A percentile compares a stretch with the other conserved stretches of the same genome.
Evolutionary conservation across 2,329 filamentous ascomycete genomes (phyloP).

Genomic region (Escovopsis sp.): DNA sequence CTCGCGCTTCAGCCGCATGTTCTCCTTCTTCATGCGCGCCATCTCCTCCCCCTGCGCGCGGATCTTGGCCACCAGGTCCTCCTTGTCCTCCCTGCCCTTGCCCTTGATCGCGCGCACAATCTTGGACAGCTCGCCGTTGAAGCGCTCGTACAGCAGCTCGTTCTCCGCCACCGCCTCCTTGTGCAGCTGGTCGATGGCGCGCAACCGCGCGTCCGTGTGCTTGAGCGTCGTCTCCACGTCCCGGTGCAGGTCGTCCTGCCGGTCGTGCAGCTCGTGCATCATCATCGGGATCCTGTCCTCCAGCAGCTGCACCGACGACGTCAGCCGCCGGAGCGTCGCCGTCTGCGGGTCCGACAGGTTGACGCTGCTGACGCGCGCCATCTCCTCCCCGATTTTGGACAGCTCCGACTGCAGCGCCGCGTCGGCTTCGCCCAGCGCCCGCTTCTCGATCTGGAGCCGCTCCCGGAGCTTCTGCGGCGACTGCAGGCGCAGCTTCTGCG

Average conservation of each 20-base stretch:
- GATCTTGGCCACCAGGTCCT: constrained; percentile 58
- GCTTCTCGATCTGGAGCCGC: constrained; percentile 70
- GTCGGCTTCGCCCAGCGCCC: constrained; percentile 55
- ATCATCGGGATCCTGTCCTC: constrained; percentile 50
- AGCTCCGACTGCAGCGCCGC: constrained; percentile 59
- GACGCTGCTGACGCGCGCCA: constrained; percentile 41
- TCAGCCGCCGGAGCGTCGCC: constrained; percentile 33
- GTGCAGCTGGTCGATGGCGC: constrained; percentile 76
- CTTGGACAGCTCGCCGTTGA: constrained; percentile 80
- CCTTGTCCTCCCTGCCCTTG: constrained; percentile 61
- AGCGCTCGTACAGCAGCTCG: constrained; percentile 78
- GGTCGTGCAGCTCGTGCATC: constrained; percentile 42
- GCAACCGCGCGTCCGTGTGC: constrained; percentile 63
- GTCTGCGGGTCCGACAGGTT: constrained; percentile 16
- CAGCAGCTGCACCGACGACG: constrained; percentile 46
- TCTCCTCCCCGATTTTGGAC: constrained; percentile 65
- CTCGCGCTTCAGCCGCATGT: constrained; percentile 68
- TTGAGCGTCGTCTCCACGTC: constrained; percentile 60
- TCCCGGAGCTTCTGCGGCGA: constrained; percentile 67
- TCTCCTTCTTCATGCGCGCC: constrained; percentile 68
- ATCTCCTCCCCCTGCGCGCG: constrained; percentile 66
- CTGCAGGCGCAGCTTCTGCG: constrained; percentile 49
- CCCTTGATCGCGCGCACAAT: constrained; percentile 62
- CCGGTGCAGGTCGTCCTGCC: constrained; percentile 47
- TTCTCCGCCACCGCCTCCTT: constrained; percentile 82